phyloP scores from a whole-genome alignment of 805 yeast species.

The Yarrowia sp. region DNA sequence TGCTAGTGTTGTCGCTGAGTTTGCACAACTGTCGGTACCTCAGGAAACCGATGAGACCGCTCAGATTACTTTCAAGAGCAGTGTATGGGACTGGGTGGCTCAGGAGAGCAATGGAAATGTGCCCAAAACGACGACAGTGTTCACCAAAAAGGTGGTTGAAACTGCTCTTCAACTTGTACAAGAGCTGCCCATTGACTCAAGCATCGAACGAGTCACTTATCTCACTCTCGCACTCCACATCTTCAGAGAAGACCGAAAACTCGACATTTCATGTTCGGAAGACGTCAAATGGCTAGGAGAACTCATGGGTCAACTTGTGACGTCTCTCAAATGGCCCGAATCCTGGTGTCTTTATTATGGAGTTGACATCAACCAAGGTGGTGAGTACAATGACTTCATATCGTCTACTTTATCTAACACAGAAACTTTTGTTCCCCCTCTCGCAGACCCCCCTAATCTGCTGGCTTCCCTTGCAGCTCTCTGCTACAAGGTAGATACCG shows the following conservation, averaged over 20 bases:
- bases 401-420: background rate
- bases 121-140: background rate
- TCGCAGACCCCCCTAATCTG: slow-evolving; percentile 23
- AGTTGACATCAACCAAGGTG: background rate
- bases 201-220: slow-evolving; percentile 20
- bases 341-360: slow-evolving; percentile 23
- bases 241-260: slow-evolving; percentile 30
- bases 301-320: background rate
- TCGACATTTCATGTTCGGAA: background rate
- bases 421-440: slow-evolving; percentile 13
- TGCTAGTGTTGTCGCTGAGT: slow-evolving; percentile 29
- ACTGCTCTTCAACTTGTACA: background rate
- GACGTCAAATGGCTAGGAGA: slow-evolving; percentile 24
- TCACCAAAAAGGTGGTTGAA: background rate
- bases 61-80: slow-evolving; percentile 14
- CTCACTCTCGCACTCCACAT: slow-evolving; percentile 29
- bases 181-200: slow-evolving; percentile 13
- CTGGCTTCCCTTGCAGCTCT: slow-evolving; percentile 44
- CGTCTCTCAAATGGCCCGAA: slow-evolving; percentile 16
- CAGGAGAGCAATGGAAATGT: background rate
- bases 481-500: slow-evolving; percentile 60
- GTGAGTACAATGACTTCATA: background rate
- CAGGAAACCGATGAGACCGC: background rate
- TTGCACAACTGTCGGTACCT: background rate
- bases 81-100: slow-evolving; percentile 28